A percentile compares a stretch with the other conserved stretches of the same genome.
These are phyloP conservation scores for Malania oleifera DNA, from an alignment of 164 flowering plant genomes.

Conservation along the genomic window DNA sequence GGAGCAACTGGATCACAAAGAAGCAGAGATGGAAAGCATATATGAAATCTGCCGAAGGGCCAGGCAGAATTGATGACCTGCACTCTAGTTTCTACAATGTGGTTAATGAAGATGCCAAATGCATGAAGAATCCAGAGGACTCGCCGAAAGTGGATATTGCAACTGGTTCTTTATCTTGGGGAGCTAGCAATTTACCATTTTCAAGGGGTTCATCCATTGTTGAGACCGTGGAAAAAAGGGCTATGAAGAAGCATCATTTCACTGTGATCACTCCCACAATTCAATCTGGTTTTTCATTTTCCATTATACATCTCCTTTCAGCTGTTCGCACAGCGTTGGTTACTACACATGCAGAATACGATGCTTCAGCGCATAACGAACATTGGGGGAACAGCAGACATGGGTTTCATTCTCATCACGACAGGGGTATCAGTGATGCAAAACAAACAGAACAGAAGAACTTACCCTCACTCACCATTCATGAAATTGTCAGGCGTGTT, in stretches of 20 bases:
- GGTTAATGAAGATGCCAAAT: not conserved
- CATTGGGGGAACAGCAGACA: not conserved
- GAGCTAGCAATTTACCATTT: not conserved
- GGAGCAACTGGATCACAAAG: not conserved
- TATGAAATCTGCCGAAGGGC: too few species aligned
- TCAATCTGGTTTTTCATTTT: not conserved
- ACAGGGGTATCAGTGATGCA: too few species aligned
- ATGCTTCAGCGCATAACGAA: not conserved
- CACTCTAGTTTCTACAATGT: not conserved
- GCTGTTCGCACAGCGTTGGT: not conserved
- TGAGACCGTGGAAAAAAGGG: not conserved
- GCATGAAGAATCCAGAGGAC: not conserved
- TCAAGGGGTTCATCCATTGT: not conserved
- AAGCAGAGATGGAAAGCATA: not conserved
- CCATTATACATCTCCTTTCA: not conserved
- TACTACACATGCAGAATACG: not conserved
- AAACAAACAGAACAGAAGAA: too few species aligned
- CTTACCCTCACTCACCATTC: too few species aligned
- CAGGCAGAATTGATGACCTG: not conserved
- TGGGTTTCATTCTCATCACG: too few species aligned
- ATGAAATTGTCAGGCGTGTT: conserved; percentile 83
- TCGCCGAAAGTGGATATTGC: not conserved
- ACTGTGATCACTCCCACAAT: not conserved
- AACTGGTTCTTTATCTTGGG: not conserved
- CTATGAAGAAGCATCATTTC: not conserved